Evolutionary conservation across 306 rosid species (phyloP).

Genomic region (Rosa chinensis): DNA sequence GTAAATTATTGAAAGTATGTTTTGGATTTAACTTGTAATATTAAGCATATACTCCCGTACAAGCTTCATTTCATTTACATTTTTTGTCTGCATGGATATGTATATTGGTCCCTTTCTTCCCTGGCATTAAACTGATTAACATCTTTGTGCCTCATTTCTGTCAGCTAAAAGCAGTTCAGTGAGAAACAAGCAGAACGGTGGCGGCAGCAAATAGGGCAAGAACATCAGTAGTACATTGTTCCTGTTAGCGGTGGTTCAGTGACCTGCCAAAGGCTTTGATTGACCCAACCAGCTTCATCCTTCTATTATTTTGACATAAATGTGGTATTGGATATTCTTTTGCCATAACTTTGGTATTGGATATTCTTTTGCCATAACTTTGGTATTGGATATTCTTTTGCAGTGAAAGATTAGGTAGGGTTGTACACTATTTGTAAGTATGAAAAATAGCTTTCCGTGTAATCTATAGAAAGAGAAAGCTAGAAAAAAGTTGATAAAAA

Average conservation of each 20-base stretch:
- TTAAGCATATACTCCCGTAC: no score
- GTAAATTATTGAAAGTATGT: no score
- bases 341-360: background rate
- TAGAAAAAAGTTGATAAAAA: background rate
- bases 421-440: slow-evolving; percentile 28
- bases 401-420: slow-evolving; percentile 15
- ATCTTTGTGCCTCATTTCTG: slow-evolving; percentile 6
- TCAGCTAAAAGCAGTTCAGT: slow-evolving; percentile 68
- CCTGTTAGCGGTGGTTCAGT: slow-evolving; percentile 36
- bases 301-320: background rate
- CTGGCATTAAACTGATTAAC: background rate
- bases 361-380: slow-evolving; percentile 4
- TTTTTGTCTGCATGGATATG: background rate
- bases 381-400: background rate
- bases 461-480: background rate
- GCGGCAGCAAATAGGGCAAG: slow-evolving; percentile 59
- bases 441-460: background rate
- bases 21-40: no score
- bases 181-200: slow-evolving; percentile 77
- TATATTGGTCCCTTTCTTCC: background rate
- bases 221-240: slow-evolving; percentile 56
- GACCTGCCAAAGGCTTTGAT: slow-evolving; percentile 10
- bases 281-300: background rate
- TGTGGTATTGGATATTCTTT: background rate
- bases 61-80: background rate